Base-by-base conservation (phyloP, 2,329 filamentous ascomycete species). In the Trichoderma sp. region DNA sequence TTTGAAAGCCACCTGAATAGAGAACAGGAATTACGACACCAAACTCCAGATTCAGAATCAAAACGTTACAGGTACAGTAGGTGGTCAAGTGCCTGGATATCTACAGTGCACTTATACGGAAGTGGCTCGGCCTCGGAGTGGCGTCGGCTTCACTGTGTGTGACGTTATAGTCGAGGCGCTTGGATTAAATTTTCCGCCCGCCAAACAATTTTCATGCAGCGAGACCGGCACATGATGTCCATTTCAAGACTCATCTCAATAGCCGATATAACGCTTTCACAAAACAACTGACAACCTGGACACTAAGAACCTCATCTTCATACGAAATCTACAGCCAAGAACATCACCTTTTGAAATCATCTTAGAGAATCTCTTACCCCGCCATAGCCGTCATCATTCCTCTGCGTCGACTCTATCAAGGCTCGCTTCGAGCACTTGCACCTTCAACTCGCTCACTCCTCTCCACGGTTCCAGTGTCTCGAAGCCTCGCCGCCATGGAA, bases 401-500 rank as follows among this genome's bases (percentile, higher is more conserved):
- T 19, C 50, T 55, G 19, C 19, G 59, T 43, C 39, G 26, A 21
- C 26, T 47, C 17, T 2, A 5, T n/a, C 59, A 41, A 44, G 59
- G 50, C 47, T 55, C 43, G 59, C 59, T 44, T 67, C 66, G 56
- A 66, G 68, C 69, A 74, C 74, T 74, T 74, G 73, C 66, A 74
- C 71, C 67, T 72, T 69, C 73, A 19, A 58, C 34, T 14, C 14
- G 12, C 9, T 39, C 12, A 39, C 34, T 4, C 5, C 12, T 10
- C 10, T 10, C 34, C 5, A 5, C 66, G 44, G 57, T 57, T 34
- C 58, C 66, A 45, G 55, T 64, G 15, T 64, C 66, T 15, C 70
- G 67, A 34, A 62, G 19, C 56, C 30, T 56, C 21, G 43, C 52
- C 44, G 17, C 56, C 41, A 80, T 80, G 78, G 72, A 80, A 69